Percentiles rank a stretch among this genome's conserved stretches.
Conservation (phyloP, 805 yeast species). For the Wickerhamiella cacticola region DNA sequence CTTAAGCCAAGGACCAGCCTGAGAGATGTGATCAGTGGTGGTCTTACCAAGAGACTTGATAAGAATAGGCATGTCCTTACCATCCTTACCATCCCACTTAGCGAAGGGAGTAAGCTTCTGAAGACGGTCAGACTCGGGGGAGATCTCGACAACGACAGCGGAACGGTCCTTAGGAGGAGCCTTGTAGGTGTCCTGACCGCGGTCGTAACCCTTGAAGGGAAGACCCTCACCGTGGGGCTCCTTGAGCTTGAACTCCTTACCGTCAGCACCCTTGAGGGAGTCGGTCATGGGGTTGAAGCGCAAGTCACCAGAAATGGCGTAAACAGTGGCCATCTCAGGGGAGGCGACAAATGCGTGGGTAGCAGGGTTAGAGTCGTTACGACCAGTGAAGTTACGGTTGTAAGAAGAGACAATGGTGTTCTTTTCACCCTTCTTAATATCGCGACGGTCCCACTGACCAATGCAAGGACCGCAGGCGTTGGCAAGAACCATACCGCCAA, state of each 20-base stretch:
- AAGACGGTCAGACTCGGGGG: conserved; percentile 92
- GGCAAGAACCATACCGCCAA: conserved; percentile 89
- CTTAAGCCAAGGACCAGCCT: conserved; percentile 99
- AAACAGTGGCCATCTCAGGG: conserved; percentile 92
- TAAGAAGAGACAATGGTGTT: conserved; percentile 94
- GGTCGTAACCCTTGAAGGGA: conserved; percentile 80
- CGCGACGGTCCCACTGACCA: conserved; percentile 97
- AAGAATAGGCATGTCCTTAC: conserved; percentile 76
- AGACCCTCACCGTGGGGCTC: conserved; percentile 87
- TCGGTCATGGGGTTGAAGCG: conserved; percentile 93
- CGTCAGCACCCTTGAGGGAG: conserved; percentile 73
- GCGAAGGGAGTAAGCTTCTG: conserved; percentile 88
- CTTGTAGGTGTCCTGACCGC: conserved; percentile 91
- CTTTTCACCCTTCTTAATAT: conserved; percentile 84
- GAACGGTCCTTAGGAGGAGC: conserved; percentile 89
- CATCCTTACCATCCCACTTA: conserved; percentile 95
- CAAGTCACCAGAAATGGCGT: conserved; percentile 91
- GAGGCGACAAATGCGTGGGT: conserved; percentile 96
- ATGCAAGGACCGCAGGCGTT: conserved; percentile 99
- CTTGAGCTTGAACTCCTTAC: conserved; percentile 76
- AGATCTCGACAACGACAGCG: conserved; percentile 56
- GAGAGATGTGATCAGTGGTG: conserved; percentile 97
- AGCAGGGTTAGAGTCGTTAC: conserved; percentile 96
- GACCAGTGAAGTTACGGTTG: conserved; percentile 96
- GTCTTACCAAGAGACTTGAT: conserved; percentile 96